Evolutionary conservation across 2,329 filamentous ascomycete species (phyloP).

Genomic region (Cladosporium sp.): DNA sequence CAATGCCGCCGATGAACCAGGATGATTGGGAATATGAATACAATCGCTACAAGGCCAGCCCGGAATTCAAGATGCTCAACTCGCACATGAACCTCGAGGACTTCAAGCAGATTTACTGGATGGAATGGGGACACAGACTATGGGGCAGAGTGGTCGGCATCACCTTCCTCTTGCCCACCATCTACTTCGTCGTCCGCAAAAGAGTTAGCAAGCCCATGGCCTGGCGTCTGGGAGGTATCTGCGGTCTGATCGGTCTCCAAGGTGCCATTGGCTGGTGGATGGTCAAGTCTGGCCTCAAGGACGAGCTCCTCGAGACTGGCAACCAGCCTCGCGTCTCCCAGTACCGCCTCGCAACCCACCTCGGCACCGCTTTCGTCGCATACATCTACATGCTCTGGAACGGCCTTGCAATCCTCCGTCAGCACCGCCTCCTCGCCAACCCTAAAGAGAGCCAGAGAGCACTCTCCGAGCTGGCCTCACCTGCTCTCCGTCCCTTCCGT

Average conservation of each 20-base stretch:
- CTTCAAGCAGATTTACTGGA: conserved; percentile 98
- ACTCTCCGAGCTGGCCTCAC: conserved; percentile 63
- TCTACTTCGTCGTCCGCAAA: conserved; percentile 82
- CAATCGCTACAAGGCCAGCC: conserved; percentile 84
- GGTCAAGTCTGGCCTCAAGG: conserved; percentile 94
- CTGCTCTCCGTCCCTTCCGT: conserved; percentile 71
- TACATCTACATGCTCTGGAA: conserved; percentile 94
- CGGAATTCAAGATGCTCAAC: conserved; percentile 90
- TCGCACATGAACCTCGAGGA: conserved; percentile 88
- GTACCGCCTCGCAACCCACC: conserved; percentile 86
- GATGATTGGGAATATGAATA: conserved; percentile 93
- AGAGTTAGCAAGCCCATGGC: conserved; percentile 79
- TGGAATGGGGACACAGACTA: conserved; percentile 96
- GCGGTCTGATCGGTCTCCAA: conserved; percentile 87
- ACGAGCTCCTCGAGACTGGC: conserved; percentile 90
- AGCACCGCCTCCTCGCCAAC: conserved; percentile 70
- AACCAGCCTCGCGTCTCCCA: conserved; percentile 91
- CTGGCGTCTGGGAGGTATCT: conserved; percentile 75
- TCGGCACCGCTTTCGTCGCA: conserved; percentile 87
- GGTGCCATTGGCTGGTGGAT: conserved; percentile 99
- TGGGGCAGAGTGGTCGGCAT: conserved; percentile 93
- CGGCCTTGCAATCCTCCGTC: conserved; percentile 79
- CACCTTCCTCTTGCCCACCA: conserved; percentile 81
- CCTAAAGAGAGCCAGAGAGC: conserved; percentile 54
- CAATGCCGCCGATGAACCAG: conserved; percentile 74